phyloP scores from a whole-genome alignment of 306 rosid species.

The Psophocarpus tetragonolobus region DNA sequence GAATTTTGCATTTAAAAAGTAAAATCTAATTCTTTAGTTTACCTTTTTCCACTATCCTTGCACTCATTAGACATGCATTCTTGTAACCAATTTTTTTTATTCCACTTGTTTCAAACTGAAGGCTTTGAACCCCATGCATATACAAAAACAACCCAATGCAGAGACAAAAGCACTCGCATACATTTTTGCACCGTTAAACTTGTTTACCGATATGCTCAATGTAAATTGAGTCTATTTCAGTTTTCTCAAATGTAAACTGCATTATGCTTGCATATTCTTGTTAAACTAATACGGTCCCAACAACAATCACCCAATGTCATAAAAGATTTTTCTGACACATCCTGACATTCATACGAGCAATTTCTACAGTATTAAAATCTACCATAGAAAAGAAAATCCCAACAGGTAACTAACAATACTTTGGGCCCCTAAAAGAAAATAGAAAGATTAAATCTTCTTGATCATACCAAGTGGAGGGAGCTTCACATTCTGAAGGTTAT shows the following conservation, averaged over 20 bases:
- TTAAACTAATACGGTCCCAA: background rate
- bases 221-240: too few relatives aligned
- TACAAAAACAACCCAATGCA: too few relatives aligned
- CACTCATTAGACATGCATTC: too few relatives aligned
- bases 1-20: too few relatives aligned
- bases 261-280: background rate
- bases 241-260: background rate
- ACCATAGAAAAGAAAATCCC: background rate
- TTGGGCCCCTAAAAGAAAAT: background rate
- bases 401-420: background rate
- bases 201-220: too few relatives aligned
- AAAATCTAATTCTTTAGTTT: too few relatives aligned
- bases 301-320: background rate
- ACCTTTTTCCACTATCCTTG: too few relatives aligned
- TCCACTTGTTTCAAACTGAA: too few relatives aligned
- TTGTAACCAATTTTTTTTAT: too few relatives aligned
- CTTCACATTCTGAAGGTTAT: constrained; percentile 18
- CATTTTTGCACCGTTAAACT: too few relatives aligned
- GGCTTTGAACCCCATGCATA: too few relatives aligned
- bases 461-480: constrained; percentile 14
- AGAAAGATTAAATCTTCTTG: background rate
- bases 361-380: constrained; percentile 2
- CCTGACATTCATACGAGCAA: constrained; percentile 17
- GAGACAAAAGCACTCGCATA: too few relatives aligned
- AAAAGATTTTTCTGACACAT: background rate